Evolutionary conservation across 2,329 filamentous ascomycete genomes (phyloP), one percentile per base, ranked within the genome.

Genomic region (Neofusicoccum cordaticola): DNA sequence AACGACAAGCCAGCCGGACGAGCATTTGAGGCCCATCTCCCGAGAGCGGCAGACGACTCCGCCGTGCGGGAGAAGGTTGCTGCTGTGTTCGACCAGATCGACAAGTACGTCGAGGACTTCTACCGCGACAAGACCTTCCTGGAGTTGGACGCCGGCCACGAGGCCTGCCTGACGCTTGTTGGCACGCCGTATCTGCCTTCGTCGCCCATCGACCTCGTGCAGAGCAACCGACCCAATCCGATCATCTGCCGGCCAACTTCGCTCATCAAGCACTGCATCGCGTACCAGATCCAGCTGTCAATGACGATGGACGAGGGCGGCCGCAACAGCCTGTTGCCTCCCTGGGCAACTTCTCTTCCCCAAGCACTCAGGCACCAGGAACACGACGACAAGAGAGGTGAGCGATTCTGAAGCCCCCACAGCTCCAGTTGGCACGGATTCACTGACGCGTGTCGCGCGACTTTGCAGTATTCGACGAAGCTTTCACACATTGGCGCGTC

Each of bases 81-180:
- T 0, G 65, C 42, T 8, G 57, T 77, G 27, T 75, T 76, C 58
- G 67, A 58, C 22, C 66, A 70, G 47, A 67, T 75, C 15, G 71
- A 74, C 17, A 62, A 64, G 7, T 74, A 75, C 60, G 65, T 76
- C 44, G 71, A 75, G 15, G 70, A 61, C 6, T 75, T 71, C 60
- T 77, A 77, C 62, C 72, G 75, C 52, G 73, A 76, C 41, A 60
- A 60, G 56, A 60, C 56, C 8, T 47, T 42, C 9, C 41, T 47
- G n/a, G 56, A 60, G 27, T 42, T 60, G 27, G 56, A 60, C 42
- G 22, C 56, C 1, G 42, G 37, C 39, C 56, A 60, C 41, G 56
- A 47, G 56, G 56, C 56, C 4, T 60, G 56, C 27, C 27, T 60
- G 56, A 60, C 22, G 56, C 56, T 60, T 11, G 56, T 60, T 31